These are phyloP conservation scores for Penicillium occitanis DNA, from an alignment of 2,329 filamentous ascomycete genomes.

Conservation along the genomic window DNA sequence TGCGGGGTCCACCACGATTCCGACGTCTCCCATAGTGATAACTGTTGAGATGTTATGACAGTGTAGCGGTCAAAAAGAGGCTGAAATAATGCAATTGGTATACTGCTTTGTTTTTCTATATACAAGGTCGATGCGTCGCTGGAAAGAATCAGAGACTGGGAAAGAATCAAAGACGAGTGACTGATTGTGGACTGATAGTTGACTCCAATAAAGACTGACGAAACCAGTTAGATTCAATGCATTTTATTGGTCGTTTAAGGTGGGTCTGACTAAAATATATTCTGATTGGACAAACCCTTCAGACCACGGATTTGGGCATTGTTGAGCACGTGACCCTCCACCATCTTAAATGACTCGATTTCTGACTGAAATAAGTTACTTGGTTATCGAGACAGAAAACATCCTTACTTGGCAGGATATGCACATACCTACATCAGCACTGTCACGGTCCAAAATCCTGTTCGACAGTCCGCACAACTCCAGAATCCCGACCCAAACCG, in stretches of 20 bases:
- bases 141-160: not conserved
- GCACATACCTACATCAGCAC: not conserved
- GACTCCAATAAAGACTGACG: not conserved
- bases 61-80: conserved; percentile 1
- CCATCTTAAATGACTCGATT: not conserved
- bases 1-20: conserved; percentile 24
- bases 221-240: not conserved
- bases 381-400: not conserved
- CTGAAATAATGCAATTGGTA: not conserved
- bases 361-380: not conserved
- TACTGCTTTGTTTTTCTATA: not conserved
- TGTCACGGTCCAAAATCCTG: not conserved
- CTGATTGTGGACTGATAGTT: not conserved
- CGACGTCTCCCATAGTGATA: conserved; percentile 36
- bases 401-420: not conserved
- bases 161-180: not conserved
- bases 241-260: not conserved
- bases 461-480: not conserved
- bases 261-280: not conserved
- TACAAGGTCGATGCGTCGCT: conserved; percentile 7
- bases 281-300: not conserved
- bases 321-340: not conserved
- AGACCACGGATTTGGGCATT: not conserved
- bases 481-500: not conserved
- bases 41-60: not conserved